Evolutionary conservation across 495 filamentous ascomycete species (phyloP).

Genomic region (Penicillium parvum): DNA sequence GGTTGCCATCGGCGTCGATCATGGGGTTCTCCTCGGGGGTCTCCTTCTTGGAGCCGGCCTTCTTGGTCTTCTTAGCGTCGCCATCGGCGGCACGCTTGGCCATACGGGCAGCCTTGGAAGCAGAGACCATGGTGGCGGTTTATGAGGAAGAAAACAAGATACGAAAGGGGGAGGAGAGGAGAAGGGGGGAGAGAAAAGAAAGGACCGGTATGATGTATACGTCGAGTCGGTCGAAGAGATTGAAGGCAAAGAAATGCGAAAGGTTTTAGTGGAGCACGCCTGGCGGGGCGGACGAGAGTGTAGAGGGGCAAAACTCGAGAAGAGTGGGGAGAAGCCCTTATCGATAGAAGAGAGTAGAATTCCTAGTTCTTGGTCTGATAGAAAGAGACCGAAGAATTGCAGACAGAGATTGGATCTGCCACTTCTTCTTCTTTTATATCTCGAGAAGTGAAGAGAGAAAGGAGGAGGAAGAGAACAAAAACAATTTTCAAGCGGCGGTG

Average conservation of each 20-base stretch:
- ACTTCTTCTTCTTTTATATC: too few species aligned
- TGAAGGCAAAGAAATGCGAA: slow-evolving; percentile 37
- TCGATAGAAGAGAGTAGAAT: slow-evolving; percentile 34
- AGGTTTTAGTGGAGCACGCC: slow-evolving; percentile 36
- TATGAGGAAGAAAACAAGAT: slow-evolving; percentile 3
- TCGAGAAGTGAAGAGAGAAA: too few species aligned
- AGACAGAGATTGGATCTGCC: neutral
- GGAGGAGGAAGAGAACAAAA: slow-evolving; percentile 2
- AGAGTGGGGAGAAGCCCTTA: slow-evolving; percentile 39
- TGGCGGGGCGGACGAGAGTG: slow-evolving; percentile 35
- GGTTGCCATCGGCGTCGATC: slow-evolving; percentile 44
- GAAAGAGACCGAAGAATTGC: neutral
- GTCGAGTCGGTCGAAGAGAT: slow-evolving; percentile 26
- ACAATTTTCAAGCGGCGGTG: slow-evolving; percentile 27
- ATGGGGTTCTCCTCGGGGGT: slow-evolving; percentile 49
- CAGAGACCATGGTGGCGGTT: slow-evolving; percentile 61
- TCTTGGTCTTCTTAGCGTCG: slow-evolving; percentile 67
- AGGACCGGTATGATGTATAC: too few species aligned
- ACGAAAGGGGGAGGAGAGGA: slow-evolving; percentile 4
- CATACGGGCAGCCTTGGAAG: slow-evolving; percentile 95
- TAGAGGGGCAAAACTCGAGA: slow-evolving; percentile 31
- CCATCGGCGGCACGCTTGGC: slow-evolving; percentile 87
- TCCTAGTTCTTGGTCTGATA: slow-evolving; percentile 4
- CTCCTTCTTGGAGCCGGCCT: slow-evolving; percentile 64
- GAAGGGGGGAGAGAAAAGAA: slow-evolving; percentile 8